Base-by-base conservation (phyloP, 306 rosid genomes). In the Cucumis cinereus region DNA sequence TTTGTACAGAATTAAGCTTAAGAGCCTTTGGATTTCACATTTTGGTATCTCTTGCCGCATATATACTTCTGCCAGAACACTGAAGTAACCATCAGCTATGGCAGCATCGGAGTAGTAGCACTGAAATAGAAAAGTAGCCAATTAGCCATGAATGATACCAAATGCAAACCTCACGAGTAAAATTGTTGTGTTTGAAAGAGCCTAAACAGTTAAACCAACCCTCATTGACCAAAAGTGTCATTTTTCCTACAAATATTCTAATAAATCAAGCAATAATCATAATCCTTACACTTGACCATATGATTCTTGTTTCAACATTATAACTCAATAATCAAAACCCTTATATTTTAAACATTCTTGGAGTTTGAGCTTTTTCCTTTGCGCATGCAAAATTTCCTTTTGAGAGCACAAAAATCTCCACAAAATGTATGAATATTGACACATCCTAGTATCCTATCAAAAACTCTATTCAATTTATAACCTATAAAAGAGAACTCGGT, bases 11-110 rank as follows among this genome's bases (percentile, higher is more conserved):
- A 95, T 95, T 85, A 95, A 81, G 83, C 99, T 92, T 82, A 92
- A 81, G 73, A 95, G 92, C 86, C 97, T 92, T 84, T 95, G 99
- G 85, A 90, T 86, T 83, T 95, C 99, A 85, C 99, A 95, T 83
- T 89, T 89, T 57, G 98, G 99, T 81, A 95, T 95, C 90, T 95
- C 99, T 86, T 95, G 98, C 68, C 98, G 92, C 98, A 95, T 92
- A 86, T 95, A 95, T 68, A 92, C 99, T 90, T 92, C 99, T 55
- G 98, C 99, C 84, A 95, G 90, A 85, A 95, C 99, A 75, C 99
- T 92, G 86, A 95, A 95, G 86, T 95, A 95, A 73, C 99, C 99
- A 80, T 95, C 99, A 49, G 99, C 99, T 85, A 95, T 94, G 78
- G 98, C 90, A 78, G 98, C 85, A 83, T 92, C 96, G 2, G 99